phyloP scores from a whole-genome alignment of 352 stramenopile genomes.

The Globisporangium cystogenes region DNA sequence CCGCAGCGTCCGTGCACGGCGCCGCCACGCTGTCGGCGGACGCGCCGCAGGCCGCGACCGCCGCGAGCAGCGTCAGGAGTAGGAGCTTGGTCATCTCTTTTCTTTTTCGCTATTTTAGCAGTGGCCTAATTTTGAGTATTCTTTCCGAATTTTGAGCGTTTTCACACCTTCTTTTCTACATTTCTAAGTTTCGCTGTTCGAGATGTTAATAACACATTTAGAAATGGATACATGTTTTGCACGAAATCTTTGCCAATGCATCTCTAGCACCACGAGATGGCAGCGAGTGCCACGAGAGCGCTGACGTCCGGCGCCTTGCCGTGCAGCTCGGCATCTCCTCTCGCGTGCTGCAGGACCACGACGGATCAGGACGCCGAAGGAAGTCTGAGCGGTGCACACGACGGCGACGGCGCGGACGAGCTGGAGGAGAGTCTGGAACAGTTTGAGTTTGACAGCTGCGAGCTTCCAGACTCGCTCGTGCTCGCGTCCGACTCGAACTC shows the following conservation, averaged over 20 bases:
- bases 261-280: too few relatives aligned
- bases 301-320: conserved; percentile 37
- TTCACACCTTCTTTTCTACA: too few relatives aligned
- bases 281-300: conserved; percentile 18
- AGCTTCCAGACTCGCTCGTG: conserved; percentile 20
- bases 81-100: not conserved
- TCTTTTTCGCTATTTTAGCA: too few relatives aligned
- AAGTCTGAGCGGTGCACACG: conserved; percentile 2
- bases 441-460: conserved; percentile 6
- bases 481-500: conserved; percentile 39
- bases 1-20: conserved; percentile 22
- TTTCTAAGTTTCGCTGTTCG: too few relatives aligned
- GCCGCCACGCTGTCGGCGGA: conserved; percentile 1
- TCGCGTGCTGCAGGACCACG: conserved; percentile 23
- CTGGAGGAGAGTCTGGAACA: conserved; percentile 15
- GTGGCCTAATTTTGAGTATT: too few relatives aligned
- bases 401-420: conserved; percentile 18
- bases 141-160: too few relatives aligned
- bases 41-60: not conserved
- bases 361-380: conserved; percentile 2
- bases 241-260: too few relatives aligned
- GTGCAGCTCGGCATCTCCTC: conserved; percentile 48
- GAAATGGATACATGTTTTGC: too few relatives aligned
- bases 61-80: conserved; percentile 1
- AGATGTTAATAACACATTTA: too few relatives aligned